Evolutionary conservation across 2,329 filamentous ascomycete species (phyloP).

Genomic region (Zymoseptoria brevis): DNA sequence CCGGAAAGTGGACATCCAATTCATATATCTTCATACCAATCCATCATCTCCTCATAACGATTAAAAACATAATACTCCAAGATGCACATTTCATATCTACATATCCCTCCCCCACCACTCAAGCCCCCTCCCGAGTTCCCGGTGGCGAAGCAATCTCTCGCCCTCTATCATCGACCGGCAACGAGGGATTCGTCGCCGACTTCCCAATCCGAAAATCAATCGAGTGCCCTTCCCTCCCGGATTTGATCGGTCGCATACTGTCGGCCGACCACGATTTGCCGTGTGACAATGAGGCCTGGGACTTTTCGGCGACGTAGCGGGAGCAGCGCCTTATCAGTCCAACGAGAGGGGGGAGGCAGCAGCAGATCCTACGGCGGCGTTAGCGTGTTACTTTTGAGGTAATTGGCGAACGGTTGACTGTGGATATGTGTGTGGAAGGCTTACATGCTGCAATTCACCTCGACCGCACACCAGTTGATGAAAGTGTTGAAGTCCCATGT

Average conservation of each 20-base stretch:
- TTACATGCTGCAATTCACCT: background rate
- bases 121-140: no score
- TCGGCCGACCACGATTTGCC: background rate
- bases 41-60: no score
- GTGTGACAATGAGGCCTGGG: background rate
- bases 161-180: no score
- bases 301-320: background rate
- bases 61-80: no score
- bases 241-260: background rate
- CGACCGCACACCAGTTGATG: background rate
- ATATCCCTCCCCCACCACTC: no score
- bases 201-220: no score
- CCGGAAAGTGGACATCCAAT: no score
- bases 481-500: slow-evolving; percentile 5
- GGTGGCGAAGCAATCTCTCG: no score
- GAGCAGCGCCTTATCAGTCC: background rate
- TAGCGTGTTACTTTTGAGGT: background rate
- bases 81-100: no score
- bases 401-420: background rate
- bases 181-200: no score
- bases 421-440: background rate
- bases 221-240: no score
- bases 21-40: no score
- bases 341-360: background rate
- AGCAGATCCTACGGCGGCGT: background rate